These are phyloP conservation scores for Calonectria crousiana DNA, from an alignment of 2,329 filamentous ascomycete genomes.

Conservation along the genomic window DNA sequence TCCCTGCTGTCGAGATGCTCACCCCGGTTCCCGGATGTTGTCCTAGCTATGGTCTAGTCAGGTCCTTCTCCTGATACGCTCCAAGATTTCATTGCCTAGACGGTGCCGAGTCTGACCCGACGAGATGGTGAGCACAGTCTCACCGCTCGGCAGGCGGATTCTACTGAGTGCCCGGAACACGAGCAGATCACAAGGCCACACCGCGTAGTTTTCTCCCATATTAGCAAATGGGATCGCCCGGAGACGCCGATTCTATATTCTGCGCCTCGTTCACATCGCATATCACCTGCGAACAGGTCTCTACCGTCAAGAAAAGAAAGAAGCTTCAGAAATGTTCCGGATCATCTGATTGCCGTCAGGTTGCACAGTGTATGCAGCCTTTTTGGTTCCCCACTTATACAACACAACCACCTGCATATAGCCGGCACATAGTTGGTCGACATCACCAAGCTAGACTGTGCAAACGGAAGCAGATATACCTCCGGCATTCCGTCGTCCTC, in stretches of 20 bases:
- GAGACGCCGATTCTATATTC: background rate
- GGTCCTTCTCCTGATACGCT: background rate
- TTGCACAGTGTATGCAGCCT: background rate
- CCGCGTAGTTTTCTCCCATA: background rate
- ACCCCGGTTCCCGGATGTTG: slow-evolving; percentile 25
- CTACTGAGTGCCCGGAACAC: slow-evolving; percentile 18
- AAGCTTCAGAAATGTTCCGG: background rate
- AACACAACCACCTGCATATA: background rate
- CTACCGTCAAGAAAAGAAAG: background rate
- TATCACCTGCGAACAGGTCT: background rate
- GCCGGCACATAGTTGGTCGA: background rate
- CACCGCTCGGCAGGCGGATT: slow-evolving; percentile 30
- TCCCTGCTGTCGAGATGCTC: slow-evolving; percentile 34
- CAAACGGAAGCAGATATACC: background rate
- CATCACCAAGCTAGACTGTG: background rate
- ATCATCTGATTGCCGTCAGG: background rate
- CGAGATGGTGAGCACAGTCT: slow-evolving; percentile 27
- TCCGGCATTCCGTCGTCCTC: background rate
- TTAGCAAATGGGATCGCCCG: slow-evolving; percentile 9
- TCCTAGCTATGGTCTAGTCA: slow-evolving; percentile 8
- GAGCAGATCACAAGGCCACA: slow-evolving; percentile 19
- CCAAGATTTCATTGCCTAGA: slow-evolving; percentile 26
- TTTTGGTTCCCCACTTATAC: slow-evolving; percentile 1
- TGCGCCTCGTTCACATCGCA: slow-evolving; percentile 3
- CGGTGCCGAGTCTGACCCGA: slow-evolving; percentile 19